Evolutionary conservation across 768 basidiomycete genomes (phyloP), one percentile per base, ranked within the genome.

Genomic region (Tricholoma hemisulphureum): DNA sequence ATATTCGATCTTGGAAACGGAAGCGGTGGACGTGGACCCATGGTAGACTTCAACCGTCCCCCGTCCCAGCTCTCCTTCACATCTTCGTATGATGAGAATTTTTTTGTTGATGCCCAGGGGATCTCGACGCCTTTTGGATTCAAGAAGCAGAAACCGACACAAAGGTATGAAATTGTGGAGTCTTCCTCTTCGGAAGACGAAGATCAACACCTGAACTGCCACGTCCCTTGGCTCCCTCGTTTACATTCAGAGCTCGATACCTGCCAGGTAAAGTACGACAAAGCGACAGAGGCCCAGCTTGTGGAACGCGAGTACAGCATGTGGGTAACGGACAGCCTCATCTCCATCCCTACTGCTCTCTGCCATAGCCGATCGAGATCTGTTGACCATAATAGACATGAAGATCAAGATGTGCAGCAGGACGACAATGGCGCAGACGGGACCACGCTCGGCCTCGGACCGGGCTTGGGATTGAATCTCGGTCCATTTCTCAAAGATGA

Each of bases 261-360:
- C 23, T 18, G 29, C 2, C 26, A 49, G n/a, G n/a, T 29, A 49
- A 28, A 49, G 2, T 9, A 10, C 8, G 23, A 14, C 43, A 24
- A 24, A 9, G 5, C 43, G 13, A 45, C 23, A 20, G 6, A 53
- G 16, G 35, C 34, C 24, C 20, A 24, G n/a, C n/a, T 16, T 24
- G 18, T 23, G 35, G 46, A 41, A 20, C 18, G 4, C 3, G 39
- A 31, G 6, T 21, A 59, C n/a, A 20, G 69, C 21, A 61, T 75
- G 11, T 79, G 77, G 77, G 62, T 73, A 48, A 75, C 72, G 16
- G 77, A 79, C 55, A 79, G 77, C 57, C 61, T 79, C 18, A 76
- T 79, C 37, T 79, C 77, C n/a, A 68, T 74, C 3, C 77, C 77
- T n/a, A 75, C 71, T 3, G 58, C 59, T 14, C 72, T 48, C 13